These are phyloP conservation scores for Rickenella mellea DNA, from an alignment of 768 basidiomycete species.

Conservation along the genomic window DNA sequence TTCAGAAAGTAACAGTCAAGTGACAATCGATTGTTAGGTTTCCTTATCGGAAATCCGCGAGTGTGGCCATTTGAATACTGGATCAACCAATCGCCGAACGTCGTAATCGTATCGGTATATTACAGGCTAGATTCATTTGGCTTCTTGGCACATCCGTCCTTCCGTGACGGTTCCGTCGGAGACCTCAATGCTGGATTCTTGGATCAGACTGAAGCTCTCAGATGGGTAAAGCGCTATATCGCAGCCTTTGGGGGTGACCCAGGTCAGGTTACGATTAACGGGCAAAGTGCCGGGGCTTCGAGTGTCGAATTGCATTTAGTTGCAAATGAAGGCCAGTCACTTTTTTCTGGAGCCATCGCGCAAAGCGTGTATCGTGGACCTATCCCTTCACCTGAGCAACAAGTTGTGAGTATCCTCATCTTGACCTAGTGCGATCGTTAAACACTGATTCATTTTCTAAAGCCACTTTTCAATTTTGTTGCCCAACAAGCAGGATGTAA, in stretches of 20 bases:
- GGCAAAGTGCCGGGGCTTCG: constrained; percentile 48
- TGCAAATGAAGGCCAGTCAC: constrained; percentile 24
- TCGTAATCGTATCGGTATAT: constrained; percentile 58
- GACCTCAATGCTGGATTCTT: constrained; percentile 46
- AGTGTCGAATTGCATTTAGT: constrained; percentile 53
- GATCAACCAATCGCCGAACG: constrained; percentile 52
- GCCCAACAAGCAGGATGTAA: constrained; percentile 39
- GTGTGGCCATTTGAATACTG: constrained; percentile 62
- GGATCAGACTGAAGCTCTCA: constrained; percentile 39
- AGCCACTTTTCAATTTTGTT: constrained; percentile 48
- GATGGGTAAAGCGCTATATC: constrained; percentile 30
- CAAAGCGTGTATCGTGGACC: constrained; percentile 52
- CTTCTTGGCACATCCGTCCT: constrained; percentile 45
- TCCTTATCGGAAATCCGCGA: constrained; percentile 47
- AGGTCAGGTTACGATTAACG: constrained; percentile 38
- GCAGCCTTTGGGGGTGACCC: constrained; percentile 30
- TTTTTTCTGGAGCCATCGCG: constrained; percentile 49
- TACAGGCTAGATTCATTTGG: constrained; percentile 58
- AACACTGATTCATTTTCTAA: neutral
- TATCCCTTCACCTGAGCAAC: constrained; percentile 40
- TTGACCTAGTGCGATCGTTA: neutral
- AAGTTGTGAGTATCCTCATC: constrained; percentile 27
- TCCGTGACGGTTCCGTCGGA: constrained; percentile 27
- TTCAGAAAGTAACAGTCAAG: neutral
- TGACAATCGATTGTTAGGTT: constrained; percentile 26